Percentiles rank a stretch among this genome's conserved stretches.
Evolutionary conservation across 1,284 basidiomycete species (phyloP).

Genomic region (Ceratobasidium sp.): DNA sequence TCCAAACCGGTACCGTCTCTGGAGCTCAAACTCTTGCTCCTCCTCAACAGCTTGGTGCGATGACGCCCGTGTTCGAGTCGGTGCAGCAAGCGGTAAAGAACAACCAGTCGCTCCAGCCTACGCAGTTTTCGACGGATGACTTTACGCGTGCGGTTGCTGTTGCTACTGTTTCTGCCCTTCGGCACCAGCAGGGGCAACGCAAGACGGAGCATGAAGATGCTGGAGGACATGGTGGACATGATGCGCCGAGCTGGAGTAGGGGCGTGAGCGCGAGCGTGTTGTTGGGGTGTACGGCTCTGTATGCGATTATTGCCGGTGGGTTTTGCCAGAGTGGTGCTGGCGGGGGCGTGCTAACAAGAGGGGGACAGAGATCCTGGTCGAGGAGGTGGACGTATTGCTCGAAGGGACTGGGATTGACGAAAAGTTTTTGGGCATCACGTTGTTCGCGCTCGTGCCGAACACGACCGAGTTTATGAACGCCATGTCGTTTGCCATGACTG

Average conservation of each 20-base stretch:
- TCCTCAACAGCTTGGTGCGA: constrained; percentile 51
- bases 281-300: constrained; percentile 89
- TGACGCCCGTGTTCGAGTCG: constrained; percentile 80
- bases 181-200: constrained; percentile 65
- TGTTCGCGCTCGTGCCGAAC: constrained; percentile 98
- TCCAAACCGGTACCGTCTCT: constrained; percentile 21
- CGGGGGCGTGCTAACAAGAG: background rate
- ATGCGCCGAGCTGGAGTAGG: constrained; percentile 96
- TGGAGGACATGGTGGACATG: constrained; percentile 86
- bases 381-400: constrained; percentile 96
- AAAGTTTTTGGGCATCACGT: constrained; percentile 96
- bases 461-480: constrained; percentile 99
- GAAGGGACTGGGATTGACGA: constrained; percentile 95
- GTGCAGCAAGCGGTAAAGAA: constrained; percentile 79
- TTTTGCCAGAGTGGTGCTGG: constrained; percentile 41
- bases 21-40: constrained; percentile 19
- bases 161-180: constrained; percentile 86
- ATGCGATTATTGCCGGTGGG: constrained; percentile 95
- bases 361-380: constrained; percentile 88
- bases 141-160: constrained; percentile 91
- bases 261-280: constrained; percentile 87
- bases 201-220: constrained; percentile 58
- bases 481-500: constrained; percentile 98
- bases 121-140: constrained; percentile 81
- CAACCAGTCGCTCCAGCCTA: constrained; percentile 64